Evolutionary conservation across 352 stramenopile genomes (phyloP).

Genomic region (Phytopythium aichiense): DNA sequence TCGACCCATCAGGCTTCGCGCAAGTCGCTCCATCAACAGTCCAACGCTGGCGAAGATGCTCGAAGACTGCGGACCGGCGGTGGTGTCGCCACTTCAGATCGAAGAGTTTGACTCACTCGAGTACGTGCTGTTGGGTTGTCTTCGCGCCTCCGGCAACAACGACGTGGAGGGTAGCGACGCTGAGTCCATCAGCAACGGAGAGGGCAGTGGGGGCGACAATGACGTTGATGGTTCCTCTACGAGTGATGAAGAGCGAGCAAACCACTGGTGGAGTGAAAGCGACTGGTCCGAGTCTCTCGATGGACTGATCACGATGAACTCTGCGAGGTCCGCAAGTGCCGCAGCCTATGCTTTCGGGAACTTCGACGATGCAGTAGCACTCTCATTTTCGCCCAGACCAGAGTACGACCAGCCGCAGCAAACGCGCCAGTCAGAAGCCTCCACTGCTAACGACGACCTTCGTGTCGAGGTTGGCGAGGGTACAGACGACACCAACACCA

Average conservation of each 20-base stretch:
- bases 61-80: neutral
- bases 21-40: neutral
- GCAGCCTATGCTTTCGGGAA: too few species aligned
- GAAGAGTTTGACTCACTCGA: constrained; percentile 2
- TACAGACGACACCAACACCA: neutral
- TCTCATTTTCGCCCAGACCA: neutral
- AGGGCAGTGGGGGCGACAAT: neutral
- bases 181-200: neutral
- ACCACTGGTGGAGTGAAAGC: neutral
- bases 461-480: neutral
- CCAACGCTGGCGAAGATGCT: neutral
- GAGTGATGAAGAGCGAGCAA: neutral
- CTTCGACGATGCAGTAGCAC: neutral
- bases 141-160: constrained; percentile 1
- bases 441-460: neutral
- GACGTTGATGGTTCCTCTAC: neutral
- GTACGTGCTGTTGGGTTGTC: neutral
- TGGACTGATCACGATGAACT: constrained; percentile 7
- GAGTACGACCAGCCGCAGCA: neutral
- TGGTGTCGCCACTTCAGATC: neutral
- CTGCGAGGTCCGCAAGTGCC: neutral
- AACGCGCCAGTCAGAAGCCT: neutral
- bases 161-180: neutral
- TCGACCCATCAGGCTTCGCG: neutral
- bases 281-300: neutral